phyloP scores from a whole-genome alignment of 2,329 filamentous ascomycete species.

The Fusarium camptoceras region DNA sequence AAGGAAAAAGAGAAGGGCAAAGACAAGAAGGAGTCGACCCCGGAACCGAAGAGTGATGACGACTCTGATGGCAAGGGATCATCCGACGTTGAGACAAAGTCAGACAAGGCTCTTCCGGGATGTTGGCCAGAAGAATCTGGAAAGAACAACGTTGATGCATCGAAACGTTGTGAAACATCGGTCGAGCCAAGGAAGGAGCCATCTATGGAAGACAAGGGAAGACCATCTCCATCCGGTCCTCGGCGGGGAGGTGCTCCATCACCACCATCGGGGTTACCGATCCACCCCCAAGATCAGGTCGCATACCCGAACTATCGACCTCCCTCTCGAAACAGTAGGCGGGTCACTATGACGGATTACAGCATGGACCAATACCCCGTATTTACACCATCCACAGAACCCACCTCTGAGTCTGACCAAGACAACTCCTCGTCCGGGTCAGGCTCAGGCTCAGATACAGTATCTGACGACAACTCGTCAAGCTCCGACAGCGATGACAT shows the following conservation, averaged over 20 bases:
- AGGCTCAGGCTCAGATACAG: conserved; percentile 29
- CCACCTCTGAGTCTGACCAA: conserved; percentile 21
- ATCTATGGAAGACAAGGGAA: conserved; percentile 22
- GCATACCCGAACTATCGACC: not conserved
- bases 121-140: conserved; percentile 41
- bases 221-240: not conserved
- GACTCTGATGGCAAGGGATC: conserved; percentile 17
- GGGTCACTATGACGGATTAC: conserved; percentile 20
- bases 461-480: conserved; percentile 41
- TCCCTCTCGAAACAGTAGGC: conserved; percentile 1
- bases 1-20: conserved; percentile 10
- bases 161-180: conserved; percentile 6
- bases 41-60: conserved; percentile 18
- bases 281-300: not conserved
- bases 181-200: conserved; percentile 12
- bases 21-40: not conserved
- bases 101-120: conserved; percentile 26
- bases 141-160: conserved; percentile 32
- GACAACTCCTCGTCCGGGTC: conserved; percentile 40
- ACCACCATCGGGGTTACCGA: conserved; percentile 8
- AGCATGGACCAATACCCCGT: conserved; percentile 28
- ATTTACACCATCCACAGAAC: conserved; percentile 31
- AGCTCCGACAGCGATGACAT: conserved; percentile 37
- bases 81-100: conserved; percentile 10
- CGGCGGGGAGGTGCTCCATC: not conserved